Conservation (phyloP, 495 filamentous ascomycete species). For the Aspergillus campestris region DNA sequence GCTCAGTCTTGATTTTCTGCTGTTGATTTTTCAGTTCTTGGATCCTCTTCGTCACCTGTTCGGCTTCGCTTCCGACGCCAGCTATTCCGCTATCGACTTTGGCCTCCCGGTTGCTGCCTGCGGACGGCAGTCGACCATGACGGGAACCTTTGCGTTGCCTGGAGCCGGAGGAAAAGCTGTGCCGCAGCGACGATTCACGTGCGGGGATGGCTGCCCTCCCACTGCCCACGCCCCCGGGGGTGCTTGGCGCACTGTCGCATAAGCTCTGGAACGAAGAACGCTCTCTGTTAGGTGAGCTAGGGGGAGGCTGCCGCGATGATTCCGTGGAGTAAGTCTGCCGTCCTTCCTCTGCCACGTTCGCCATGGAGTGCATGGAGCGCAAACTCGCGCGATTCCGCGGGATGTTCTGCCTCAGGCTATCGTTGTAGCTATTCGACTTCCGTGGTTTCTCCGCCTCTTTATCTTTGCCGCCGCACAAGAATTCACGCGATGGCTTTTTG, state of each 20-base stretch:
- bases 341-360: constrained; percentile 34
- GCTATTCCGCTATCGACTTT: constrained; percentile 25
- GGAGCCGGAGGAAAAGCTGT: constrained; percentile 35
- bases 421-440: constrained; percentile 31
- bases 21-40: constrained; percentile 46
- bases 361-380: constrained; percentile 39
- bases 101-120: constrained; percentile 26
- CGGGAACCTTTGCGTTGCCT: constrained; percentile 28
- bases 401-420: constrained; percentile 27
- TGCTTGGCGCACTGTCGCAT: constrained; percentile 21
- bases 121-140: constrained; percentile 33
- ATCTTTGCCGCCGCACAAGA: constrained; percentile 27
- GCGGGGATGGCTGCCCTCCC: constrained; percentile 52
- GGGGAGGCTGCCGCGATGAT: constrained; percentile 8
- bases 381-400: constrained; percentile 34
- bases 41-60: constrained; percentile 41
- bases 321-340: constrained; percentile 17
- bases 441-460: constrained; percentile 23
- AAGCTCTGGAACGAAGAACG: constrained; percentile 17
- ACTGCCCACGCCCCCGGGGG: constrained; percentile 38
- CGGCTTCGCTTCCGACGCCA: constrained; percentile 29
- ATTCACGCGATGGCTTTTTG: constrained; percentile 32
- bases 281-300: constrained; percentile 21
- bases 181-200: constrained; percentile 60
- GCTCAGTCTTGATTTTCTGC: constrained; percentile 34